These are phyloP conservation scores for Termitomyces sp. DNA, from an alignment of 768 basidiomycete species.

Conservation along the genomic window DNA sequence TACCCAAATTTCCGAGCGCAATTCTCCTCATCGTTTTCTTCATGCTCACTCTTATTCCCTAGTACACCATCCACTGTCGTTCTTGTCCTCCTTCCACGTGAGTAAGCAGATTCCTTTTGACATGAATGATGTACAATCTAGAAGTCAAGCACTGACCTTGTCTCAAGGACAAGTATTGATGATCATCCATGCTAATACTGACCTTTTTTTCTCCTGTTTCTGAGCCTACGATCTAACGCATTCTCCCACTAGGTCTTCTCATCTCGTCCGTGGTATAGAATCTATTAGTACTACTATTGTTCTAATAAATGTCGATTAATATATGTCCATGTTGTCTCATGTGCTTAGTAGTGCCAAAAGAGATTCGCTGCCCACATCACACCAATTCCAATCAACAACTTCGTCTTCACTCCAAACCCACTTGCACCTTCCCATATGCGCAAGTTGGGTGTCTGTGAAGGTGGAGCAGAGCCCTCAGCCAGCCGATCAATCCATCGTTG, in stretches of 20 bases:
- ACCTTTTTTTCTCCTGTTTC: conserved; percentile 18
- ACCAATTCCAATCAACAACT: conserved; percentile 34
- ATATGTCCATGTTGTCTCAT: neutral
- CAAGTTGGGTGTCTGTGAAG: conserved; percentile 21
- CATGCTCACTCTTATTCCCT: conserved; percentile 6
- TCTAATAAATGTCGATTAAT: neutral
- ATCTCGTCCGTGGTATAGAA: neutral
- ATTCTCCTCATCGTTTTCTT: conserved; percentile 8
- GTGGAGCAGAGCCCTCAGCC: conserved; percentile 29
- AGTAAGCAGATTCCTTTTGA: conserved; percentile 18
- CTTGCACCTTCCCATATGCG: conserved; percentile 26
- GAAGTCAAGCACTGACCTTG: conserved; percentile 89
- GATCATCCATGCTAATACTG: conserved; percentile 94
- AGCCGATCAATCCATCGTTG: conserved; percentile 52
- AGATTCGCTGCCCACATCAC: conserved; percentile 67
- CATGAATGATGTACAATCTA: conserved; percentile 63
- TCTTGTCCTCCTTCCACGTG: conserved; percentile 15
- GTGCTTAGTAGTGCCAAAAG: conserved; percentile 42
- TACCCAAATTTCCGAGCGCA: conserved; percentile 91
- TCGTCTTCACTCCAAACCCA: conserved; percentile 38
- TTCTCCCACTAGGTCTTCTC: neutral
- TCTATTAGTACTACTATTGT: neutral
- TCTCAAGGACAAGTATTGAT: conserved; percentile 72
- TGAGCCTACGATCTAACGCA: neutral
- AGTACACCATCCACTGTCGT: neutral